phyloP scores from a whole-genome alignment of 2,329 filamentous ascomycete genomes.

The Phyllosticta ampelicida region DNA sequence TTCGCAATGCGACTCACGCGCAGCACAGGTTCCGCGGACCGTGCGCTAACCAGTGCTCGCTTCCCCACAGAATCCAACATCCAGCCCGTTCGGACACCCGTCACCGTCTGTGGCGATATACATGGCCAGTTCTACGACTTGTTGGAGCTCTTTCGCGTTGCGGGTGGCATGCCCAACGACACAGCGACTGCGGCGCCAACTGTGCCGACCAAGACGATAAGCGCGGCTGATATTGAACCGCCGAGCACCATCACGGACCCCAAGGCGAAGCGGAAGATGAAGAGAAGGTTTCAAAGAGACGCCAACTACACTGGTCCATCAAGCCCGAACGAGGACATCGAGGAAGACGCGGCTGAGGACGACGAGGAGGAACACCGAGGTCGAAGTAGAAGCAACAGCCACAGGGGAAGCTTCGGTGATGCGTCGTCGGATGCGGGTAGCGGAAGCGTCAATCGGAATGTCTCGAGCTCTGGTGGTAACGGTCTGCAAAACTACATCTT shows the following conservation, averaged over 20 bases:
- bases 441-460: conserved; percentile 24
- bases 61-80: conserved; percentile 76
- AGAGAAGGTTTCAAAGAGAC: conserved; percentile 41
- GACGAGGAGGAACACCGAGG: conserved; percentile 39
- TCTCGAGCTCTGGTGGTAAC: conserved; percentile 34
- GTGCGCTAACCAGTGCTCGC: neutral
- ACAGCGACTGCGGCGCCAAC: conserved; percentile 54
- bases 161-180: conserved; percentile 91
- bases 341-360: conserved; percentile 38
- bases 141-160: conserved; percentile 90
- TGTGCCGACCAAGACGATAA: conserved; percentile 62
- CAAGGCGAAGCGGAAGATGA: conserved; percentile 77
- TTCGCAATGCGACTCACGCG: neutral
- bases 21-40: neutral
- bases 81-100: conserved; percentile 90
- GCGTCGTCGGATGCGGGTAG: conserved; percentile 30
- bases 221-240: conserved; percentile 83
- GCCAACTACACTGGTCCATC: conserved; percentile 43
- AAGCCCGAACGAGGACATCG: conserved; percentile 38
- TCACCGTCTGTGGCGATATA: conserved; percentile 96
- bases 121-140: conserved; percentile 98
- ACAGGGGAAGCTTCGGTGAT: conserved; percentile 28
- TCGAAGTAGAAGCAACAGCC: conserved; percentile 33
- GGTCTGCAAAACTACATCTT: conserved; percentile 62
- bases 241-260: conserved; percentile 81